phyloP scores from a whole-genome alignment of 768 basidiomycete species.

The Pisolithus orientalis region DNA sequence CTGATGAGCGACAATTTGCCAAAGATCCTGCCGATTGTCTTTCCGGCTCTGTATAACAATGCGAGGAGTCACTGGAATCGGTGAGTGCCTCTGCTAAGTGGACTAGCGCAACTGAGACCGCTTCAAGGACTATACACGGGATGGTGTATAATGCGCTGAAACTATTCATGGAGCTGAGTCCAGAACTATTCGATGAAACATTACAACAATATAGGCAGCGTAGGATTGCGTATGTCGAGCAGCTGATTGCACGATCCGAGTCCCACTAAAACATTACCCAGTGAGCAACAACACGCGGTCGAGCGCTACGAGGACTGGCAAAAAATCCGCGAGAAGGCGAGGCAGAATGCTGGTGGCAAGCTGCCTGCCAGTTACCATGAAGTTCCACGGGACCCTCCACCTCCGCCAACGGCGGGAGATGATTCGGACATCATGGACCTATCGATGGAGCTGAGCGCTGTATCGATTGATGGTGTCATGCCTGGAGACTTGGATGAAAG shows the following conservation, averaged over 20 bases:
- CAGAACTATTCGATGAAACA: constrained; percentile 89
- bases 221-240: constrained; percentile 65
- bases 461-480: constrained; percentile 63
- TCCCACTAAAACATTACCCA: constrained; percentile 27
- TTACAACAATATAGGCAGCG: constrained; percentile 91
- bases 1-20: constrained; percentile 96
- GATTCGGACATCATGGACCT: constrained; percentile 86
- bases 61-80: constrained; percentile 99
- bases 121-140: constrained; percentile 86
- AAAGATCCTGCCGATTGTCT: constrained; percentile 89
- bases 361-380: constrained; percentile 69
- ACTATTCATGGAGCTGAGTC: constrained; percentile 98
- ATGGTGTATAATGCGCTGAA: constrained; percentile 99
- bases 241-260: not conserved
- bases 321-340: constrained; percentile 70
- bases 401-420: constrained; percentile 69
- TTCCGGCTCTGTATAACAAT: constrained; percentile 92
- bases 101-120: constrained; percentile 6
- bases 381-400: constrained; percentile 65
- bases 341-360: constrained; percentile 63
- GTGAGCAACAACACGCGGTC: constrained; percentile 84
- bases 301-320: constrained; percentile 88
- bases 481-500: constrained; percentile 69
- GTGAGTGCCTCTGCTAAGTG: constrained; percentile 40
- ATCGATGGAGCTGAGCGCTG: constrained; percentile 82